These are phyloP conservation scores for Phytopythium kandeliae DNA, from an alignment of 352 stramenopile genomes.

Conservation along the genomic window DNA sequence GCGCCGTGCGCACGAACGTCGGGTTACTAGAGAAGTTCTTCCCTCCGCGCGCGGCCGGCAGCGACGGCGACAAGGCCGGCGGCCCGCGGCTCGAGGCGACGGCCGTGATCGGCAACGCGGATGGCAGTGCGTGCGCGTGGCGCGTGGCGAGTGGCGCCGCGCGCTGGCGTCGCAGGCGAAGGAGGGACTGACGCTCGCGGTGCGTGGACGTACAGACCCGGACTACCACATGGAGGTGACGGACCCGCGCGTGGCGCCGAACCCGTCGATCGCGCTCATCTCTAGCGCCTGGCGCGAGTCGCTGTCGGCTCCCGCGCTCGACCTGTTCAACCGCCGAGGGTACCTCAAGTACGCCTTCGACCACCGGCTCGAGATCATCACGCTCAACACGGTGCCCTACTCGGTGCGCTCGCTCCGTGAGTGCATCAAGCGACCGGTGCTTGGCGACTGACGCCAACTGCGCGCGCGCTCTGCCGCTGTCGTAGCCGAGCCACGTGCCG, in stretches of 20 bases:
- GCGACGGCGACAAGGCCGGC: no score
- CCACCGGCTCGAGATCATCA: constrained; percentile 59
- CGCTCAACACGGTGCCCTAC: constrained; percentile 83
- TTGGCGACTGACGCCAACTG: not conserved
- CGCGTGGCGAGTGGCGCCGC: not conserved
- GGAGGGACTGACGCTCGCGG: no score
- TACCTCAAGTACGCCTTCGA: constrained; percentile 67
- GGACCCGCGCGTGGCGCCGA: constrained; percentile 29
- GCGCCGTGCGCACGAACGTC: constrained; percentile 63
- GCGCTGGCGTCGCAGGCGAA: no score
- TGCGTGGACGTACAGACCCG: constrained; percentile 29
- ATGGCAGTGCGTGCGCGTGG: constrained; percentile 40
- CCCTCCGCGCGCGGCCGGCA: no score
- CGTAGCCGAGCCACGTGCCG: constrained; percentile 67
- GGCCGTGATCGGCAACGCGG: constrained; percentile 77
- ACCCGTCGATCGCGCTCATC: constrained; percentile 64
- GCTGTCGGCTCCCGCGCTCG: constrained; percentile 47
- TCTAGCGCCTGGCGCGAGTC: constrained; percentile 54
- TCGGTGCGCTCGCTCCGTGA: constrained; percentile 32
- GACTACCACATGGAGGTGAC: constrained; percentile 84
- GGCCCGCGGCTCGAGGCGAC: constrained; percentile 37
- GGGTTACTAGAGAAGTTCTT: constrained; percentile 66
- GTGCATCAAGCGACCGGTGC: not conserved
- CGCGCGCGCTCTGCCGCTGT: no score
- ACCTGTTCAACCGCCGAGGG: constrained; percentile 54